Percentiles rank a stretch among this genome's conserved stretches.
phyloP scores from a whole-genome alignment of 768 basidiomycete genomes.

The Amanita muscaria region DNA sequence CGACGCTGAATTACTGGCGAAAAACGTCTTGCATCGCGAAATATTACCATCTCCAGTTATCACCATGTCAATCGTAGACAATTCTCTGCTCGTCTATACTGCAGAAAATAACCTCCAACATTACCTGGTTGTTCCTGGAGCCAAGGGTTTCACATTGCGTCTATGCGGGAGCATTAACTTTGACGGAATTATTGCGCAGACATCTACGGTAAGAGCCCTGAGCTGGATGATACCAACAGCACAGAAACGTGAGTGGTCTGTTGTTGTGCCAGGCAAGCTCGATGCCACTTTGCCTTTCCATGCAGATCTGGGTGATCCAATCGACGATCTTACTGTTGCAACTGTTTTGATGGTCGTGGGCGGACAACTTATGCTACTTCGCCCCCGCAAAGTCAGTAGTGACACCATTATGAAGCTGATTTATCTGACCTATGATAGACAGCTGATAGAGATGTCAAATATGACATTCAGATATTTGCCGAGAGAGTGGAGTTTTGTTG shows the following conservation, averaged over 20 bases:
- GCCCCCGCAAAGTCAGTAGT: slow-evolving; percentile 69
- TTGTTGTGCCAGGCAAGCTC: slow-evolving; percentile 8
- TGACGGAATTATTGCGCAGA: slow-evolving; percentile 77
- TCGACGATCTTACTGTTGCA: slow-evolving; percentile 85
- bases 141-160: slow-evolving; percentile 76
- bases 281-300: neutral
- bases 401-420: neutral
- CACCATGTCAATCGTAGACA: slow-evolving; percentile 88
- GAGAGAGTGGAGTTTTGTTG: slow-evolving; percentile 98
- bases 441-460: slow-evolving; percentile 82
- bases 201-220: slow-evolving; percentile 76
- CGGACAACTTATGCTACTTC: slow-evolving; percentile 80
- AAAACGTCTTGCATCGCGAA: slow-evolving; percentile 79
- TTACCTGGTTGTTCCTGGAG: slow-evolving; percentile 81
- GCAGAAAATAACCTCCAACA: slow-evolving; percentile 90
- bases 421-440: slow-evolving; percentile 36
- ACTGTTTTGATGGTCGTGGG: slow-evolving; percentile 95
- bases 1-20: slow-evolving; percentile 77
- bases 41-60: slow-evolving; percentile 68
- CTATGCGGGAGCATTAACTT: slow-evolving; percentile 95
- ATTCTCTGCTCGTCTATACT: slow-evolving; percentile 90
- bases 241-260: slow-evolving; percentile 70
- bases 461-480: slow-evolving; percentile 95
- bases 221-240: slow-evolving; percentile 96
- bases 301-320: slow-evolving; percentile 87